Conservation (phyloP, 306 rosid species). For the Lathyrus tuberosus region DNA sequence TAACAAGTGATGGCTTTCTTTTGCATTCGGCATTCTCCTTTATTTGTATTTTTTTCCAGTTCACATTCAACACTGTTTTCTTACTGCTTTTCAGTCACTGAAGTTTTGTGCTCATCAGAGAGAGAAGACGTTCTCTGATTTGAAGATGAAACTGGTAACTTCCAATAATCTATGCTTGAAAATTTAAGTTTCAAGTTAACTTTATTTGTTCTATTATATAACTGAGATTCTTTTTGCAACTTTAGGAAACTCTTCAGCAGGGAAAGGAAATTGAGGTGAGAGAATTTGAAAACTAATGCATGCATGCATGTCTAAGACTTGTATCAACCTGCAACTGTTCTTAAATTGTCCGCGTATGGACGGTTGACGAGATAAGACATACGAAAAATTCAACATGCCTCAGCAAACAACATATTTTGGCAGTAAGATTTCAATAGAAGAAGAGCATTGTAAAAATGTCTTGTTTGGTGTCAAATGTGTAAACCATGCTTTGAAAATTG, state of each 20-base stretch:
- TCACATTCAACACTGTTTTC: constrained; percentile 27
- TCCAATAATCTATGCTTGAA: constrained; percentile 24
- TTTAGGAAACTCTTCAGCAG: constrained; percentile 52
- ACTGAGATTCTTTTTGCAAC: constrained; percentile 38
- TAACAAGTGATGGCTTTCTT: constrained; percentile 54
- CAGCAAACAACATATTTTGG: constrained; percentile 33
- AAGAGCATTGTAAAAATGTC: not conserved
- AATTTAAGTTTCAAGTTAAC: constrained; percentile 26
- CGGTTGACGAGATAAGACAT: constrained; percentile 5
- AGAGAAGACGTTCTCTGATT: constrained; percentile 54
- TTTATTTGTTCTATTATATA: constrained; percentile 26
- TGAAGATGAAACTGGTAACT: constrained; percentile 68
- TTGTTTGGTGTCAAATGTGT: constrained; percentile 7
- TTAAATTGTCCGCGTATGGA: constrained; percentile 17
- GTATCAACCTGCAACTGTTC: constrained; percentile 25
- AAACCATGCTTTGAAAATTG: not conserved
- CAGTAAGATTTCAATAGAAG: constrained; percentile 35
- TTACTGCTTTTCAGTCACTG: constrained; percentile 63
- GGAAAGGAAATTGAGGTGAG: constrained; percentile 39
- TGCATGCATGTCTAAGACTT: not conserved
- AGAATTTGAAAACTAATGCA: constrained; percentile 36
- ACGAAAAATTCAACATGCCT: constrained; percentile 26
- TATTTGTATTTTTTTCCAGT: constrained; percentile 6
- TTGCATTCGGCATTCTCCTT: constrained; percentile 29
- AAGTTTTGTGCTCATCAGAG: constrained; percentile 68